Evolutionary conservation across 176 grass and related monocot species (phyloP).

Genomic region (Oryza glumipatula): DNA sequence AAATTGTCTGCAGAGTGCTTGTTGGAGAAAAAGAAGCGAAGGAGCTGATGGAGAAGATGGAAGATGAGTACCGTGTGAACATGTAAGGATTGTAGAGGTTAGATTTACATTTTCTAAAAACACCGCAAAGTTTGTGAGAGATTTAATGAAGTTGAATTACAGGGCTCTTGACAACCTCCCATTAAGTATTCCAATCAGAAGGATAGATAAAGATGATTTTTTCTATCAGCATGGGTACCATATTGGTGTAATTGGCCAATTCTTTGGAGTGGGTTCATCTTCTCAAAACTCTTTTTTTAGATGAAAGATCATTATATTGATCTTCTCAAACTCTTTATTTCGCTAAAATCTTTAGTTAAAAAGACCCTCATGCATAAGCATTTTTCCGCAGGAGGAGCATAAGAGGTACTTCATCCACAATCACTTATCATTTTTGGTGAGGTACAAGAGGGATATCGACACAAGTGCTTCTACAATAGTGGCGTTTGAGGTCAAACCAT

Average conservation of each 20-base stretch:
- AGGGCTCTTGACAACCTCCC: conserved; percentile 50
- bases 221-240: conserved; percentile 45
- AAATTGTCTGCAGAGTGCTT: conserved; percentile 17
- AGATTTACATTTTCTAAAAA: neutral
- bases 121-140: conserved; percentile 14
- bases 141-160: neutral
- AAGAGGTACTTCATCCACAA: conserved; percentile 46
- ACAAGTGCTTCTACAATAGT: conserved; percentile 38
- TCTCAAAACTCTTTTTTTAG: neutral
- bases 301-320: no score
- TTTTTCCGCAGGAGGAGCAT: conserved; percentile 31
- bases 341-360: neutral
- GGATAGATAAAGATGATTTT: neutral
- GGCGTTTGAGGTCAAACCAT: conserved; percentile 41
- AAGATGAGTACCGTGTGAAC: conserved; percentile 35
- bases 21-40: conserved; percentile 37
- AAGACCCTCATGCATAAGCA: conserved; percentile 23
- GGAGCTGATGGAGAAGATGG: conserved; percentile 42
- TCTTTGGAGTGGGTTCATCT: conserved; percentile 40
- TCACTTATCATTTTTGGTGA: conserved; percentile 46
- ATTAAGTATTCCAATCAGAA: conserved; percentile 34
- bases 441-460: conserved; percentile 40
- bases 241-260: conserved; percentile 45
- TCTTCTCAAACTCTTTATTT: neutral
- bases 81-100: conserved; percentile 5